Conservation (phyloP, 83 land plant species). For the Larix sibirica region DNA sequence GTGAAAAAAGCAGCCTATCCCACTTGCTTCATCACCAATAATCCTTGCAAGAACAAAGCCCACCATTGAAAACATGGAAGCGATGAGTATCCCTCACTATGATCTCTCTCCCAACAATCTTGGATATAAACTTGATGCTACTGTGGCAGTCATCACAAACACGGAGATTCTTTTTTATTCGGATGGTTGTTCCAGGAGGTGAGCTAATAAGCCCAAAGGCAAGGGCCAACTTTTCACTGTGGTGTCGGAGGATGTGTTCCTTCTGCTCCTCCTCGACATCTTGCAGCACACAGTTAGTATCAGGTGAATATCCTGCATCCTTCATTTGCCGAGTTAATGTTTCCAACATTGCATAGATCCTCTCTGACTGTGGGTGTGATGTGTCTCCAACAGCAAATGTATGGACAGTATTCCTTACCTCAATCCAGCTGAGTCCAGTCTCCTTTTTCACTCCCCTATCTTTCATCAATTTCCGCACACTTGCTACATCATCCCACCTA, state of each 20-base stretch:
- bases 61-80: not conserved
- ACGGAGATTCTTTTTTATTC: constrained; percentile 4
- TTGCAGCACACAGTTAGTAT: not conserved
- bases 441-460: constrained; percentile 54
- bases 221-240: constrained; percentile 5
- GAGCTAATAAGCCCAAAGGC: not conserved
- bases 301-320: constrained; percentile 3
- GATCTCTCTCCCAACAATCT: not conserved
- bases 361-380: not conserved
- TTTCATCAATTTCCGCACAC: constrained; percentile 50
- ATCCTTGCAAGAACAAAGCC: not conserved
- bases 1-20: too few species aligned
- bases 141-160: not conserved
- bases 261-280: constrained; percentile 8
- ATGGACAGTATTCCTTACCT: constrained; percentile 45
- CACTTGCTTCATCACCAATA: not conserved
- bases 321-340: constrained; percentile 1
- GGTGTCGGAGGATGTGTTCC: not conserved
- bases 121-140: constrained; percentile 3
- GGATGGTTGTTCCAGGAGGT: constrained; percentile 1
- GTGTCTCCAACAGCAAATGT: constrained; percentile 29
- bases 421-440: constrained; percentile 64
- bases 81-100: not conserved
- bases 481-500: constrained; percentile 55
- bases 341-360: constrained; percentile 2